These are phyloP conservation scores for Backusella australiensis DNA, from an alignment of 192 early-diverging fungal species.

Conservation along the genomic window DNA sequence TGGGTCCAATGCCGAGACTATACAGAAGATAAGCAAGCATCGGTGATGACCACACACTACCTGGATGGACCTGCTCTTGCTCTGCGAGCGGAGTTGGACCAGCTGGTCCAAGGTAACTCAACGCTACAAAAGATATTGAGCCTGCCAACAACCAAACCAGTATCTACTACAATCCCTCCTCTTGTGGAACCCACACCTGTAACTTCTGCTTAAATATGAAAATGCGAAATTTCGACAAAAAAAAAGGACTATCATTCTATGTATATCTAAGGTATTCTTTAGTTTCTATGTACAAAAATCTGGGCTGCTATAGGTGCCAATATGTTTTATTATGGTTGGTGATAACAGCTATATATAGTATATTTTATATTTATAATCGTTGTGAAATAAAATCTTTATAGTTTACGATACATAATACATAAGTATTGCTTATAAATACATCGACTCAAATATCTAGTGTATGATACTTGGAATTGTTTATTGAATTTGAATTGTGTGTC, in stretches of 20 bases:
- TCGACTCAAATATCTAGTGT: background rate
- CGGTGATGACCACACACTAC: slow-evolving; percentile 39
- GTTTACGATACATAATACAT: background rate
- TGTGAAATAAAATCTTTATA: background rate
- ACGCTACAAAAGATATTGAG: background rate
- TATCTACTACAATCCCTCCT: background rate
- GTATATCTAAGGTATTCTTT: slow-evolving; percentile 1
- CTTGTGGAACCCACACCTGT: background rate
- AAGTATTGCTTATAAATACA: background rate
- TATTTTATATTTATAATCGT: background rate
- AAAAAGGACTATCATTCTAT: slow-evolving; percentile 1
- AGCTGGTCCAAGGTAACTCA: background rate
- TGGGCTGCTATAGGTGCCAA: background rate
- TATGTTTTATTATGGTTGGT: background rate
- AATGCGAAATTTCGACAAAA: background rate
- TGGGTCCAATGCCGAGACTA: slow-evolving; percentile 65
- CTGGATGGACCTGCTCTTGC: slow-evolving; percentile 41
- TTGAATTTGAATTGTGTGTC: background rate
- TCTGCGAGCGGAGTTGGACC: slow-evolving; percentile 15
- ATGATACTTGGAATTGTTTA: background rate
- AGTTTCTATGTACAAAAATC: slow-evolving; percentile 7
- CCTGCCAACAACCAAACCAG: background rate
- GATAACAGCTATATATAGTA: background rate
- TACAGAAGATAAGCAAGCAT: slow-evolving; percentile 60
- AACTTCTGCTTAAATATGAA: background rate